Conservation (phyloP, 2,329 filamentous ascomycete genomes). For the Penicillium sp. region DNA sequence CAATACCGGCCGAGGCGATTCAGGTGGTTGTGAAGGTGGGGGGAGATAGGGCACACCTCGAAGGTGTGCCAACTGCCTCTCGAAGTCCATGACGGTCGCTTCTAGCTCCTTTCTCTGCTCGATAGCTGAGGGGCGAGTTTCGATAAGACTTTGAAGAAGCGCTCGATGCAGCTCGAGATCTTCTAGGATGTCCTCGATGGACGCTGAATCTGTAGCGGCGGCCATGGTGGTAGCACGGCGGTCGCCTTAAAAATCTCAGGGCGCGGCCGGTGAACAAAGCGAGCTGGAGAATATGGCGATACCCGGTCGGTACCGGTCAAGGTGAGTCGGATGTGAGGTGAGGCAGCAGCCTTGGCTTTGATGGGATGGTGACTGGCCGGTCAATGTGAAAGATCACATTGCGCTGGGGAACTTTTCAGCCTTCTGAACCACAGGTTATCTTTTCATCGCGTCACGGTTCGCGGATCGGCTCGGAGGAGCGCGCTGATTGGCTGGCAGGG, state of each 20-base stretch:
- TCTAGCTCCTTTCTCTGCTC: constrained; percentile 25
- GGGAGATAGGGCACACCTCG: constrained; percentile 15
- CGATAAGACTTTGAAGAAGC: constrained; percentile 28
- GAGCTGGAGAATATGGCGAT: not conserved
- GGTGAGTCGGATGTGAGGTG: not conserved
- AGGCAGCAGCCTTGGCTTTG: too few relatives aligned
- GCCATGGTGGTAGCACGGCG: constrained; percentile 1
- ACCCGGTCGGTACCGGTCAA: not conserved
- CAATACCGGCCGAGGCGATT: not conserved
- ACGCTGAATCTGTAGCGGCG: not conserved
- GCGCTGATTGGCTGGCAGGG: not conserved
- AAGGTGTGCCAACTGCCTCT: constrained; percentile 23
- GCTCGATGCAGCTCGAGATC: constrained; percentile 30
- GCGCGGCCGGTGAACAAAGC: not conserved
- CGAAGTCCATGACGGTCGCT: constrained; percentile 21
- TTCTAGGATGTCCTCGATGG: constrained; percentile 26
- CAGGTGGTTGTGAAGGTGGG: not conserved
- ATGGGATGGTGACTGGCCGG: too few relatives aligned
- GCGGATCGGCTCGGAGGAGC: not conserved
- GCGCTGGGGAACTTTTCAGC: too few relatives aligned
- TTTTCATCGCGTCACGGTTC: not conserved
- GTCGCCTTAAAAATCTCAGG: not conserved
- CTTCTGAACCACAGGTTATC: not conserved
- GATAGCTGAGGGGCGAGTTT: constrained; percentile 22
- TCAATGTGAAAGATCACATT: too few relatives aligned